Base-by-base conservation (phyloP, 331 rosid genomes). In the Pyracantha coccinea region DNA sequence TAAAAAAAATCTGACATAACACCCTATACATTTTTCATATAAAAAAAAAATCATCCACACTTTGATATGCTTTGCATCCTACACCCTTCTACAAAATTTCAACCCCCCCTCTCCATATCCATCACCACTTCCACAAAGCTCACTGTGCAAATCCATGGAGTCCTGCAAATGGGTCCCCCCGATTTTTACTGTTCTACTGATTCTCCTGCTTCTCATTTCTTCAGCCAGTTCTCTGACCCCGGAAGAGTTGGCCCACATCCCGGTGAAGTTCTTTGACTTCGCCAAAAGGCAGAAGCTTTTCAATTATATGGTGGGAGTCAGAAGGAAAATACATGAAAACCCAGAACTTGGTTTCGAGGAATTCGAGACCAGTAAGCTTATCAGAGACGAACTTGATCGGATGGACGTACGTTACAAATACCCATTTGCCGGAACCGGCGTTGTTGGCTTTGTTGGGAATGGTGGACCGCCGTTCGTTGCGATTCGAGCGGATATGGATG, bases 401-500 rank as follows among this genome's bases (percentile, higher is more conserved):
- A 41, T 91, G 79, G 91, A 83, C 15, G 62, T 91, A 52, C 12
- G 80, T 58, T 89, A 84, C 75, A 80, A 82, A 71, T 67, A 88
- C 85, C 96, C 91, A 57, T 74, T 90, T 68, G 91, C 91, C 33
- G 64, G 82, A 19, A 88, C 96, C 3, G 97, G 95, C 70, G 86
- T 91, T 66, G 73, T 91, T 31, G 92, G 85, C 68, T 86, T 74
- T 78, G 75, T 91, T 69, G 97, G 97, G 69, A 79, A 89, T 7
- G 87, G 89, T 10, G 63, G 52, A 0, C 74, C 95, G 12, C 97
- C 97, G 59, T 89, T 87, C 83, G 95, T 89, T 54, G 97, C 97
- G n/a, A 63, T 91, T 15, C 85, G 97, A 83, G 91, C 95, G 19
- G 95, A 91, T 62, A 91, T 89, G 92, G 95, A 89, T 85, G 97